Base-by-base conservation (phyloP, 371 early-diverging fungal genomes). In the Vairimorpha apis region DNA sequence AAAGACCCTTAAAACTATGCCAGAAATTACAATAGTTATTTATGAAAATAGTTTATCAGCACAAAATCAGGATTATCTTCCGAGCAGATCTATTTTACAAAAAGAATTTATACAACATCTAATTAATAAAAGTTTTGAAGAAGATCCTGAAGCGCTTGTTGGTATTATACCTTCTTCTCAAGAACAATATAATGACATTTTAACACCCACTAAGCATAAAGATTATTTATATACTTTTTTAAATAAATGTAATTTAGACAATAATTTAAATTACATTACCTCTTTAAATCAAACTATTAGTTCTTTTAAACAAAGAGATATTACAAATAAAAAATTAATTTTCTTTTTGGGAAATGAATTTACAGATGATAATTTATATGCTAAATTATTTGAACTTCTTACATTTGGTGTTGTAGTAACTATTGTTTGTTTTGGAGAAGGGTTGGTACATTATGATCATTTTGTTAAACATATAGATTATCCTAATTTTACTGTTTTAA, bases 371-470 rank as follows among this genome's bases (percentile, higher is more conserved):
- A 78, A 90, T 32, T 81, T 96, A 30, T 89, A 93, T 38, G 88
- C 87, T 74, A 81, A 79, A 18, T 92, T 91, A 70, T 93, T 92
- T 85, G 92, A 92, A 75, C 86, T 94, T 72, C 92, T 95, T 82
- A 94, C 93, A 86, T 94, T 93, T 85, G 92, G 91, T 69, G 88
- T 95, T 35, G 90, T 90, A 18, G 88, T 97, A 13, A 94, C 95
- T 76, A 85, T 96, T 4, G 85, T 97, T 64, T 92, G 90, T 82
- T 95, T 96, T 87, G 98, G 96, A 64, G 94, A 96, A 83, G 90
- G 91, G 63, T 79, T 85, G 1, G 88, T 87, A 55, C 93, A 94
- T 77, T 89, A 89, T n/a, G 79, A 88, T 47, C 16, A 12, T 18
- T 41, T 67, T 18, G 10, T 13, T 12, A 32, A 41, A 23, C 56